These are phyloP conservation scores for Corrigiola litoralis DNA, from an alignment of 179 eudicot species.

Conservation along the genomic window DNA sequence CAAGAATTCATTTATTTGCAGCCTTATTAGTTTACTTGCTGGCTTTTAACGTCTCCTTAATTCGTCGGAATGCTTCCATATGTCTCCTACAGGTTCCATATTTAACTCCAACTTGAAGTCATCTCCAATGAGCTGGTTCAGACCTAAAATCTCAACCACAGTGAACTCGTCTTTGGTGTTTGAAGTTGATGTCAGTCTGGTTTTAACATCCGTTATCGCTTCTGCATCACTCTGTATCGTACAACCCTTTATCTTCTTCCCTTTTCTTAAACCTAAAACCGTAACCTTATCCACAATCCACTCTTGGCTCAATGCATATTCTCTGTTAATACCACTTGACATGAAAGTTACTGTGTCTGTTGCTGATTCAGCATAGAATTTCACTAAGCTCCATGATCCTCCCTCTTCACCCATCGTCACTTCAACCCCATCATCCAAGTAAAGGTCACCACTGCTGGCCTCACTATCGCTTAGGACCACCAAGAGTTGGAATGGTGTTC, in stretches of 20 bases:
- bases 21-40: no score
- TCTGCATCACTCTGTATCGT: neutral
- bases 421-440: conserved; percentile 63
- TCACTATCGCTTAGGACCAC: conserved; percentile 31
- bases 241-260: conserved; percentile 15
- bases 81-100: neutral
- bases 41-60: no score
- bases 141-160: conserved; percentile 19
- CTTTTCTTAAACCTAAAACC: conserved; percentile 22
- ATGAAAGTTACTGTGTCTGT: conserved; percentile 22
- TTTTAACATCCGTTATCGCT: neutral
- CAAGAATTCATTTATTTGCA: no score
- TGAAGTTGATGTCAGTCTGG: neutral
- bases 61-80: no score
- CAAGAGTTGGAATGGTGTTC: conserved; percentile 50
- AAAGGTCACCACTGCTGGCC: conserved; percentile 48
- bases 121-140: conserved; percentile 22
- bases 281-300: conserved; percentile 17
- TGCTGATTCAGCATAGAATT: conserved; percentile 27
- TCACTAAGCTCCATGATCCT: conserved; percentile 52
- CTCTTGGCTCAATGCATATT: conserved; percentile 26
- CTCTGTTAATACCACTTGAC: conserved; percentile 44
- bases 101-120: conserved; percentile 18
- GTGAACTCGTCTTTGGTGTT: conserved; percentile 16
- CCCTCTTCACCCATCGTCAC: conserved; percentile 44